Evolutionary conservation across 768 basidiomycete genomes (phyloP).

Genomic region (Termitomyces sp.): DNA sequence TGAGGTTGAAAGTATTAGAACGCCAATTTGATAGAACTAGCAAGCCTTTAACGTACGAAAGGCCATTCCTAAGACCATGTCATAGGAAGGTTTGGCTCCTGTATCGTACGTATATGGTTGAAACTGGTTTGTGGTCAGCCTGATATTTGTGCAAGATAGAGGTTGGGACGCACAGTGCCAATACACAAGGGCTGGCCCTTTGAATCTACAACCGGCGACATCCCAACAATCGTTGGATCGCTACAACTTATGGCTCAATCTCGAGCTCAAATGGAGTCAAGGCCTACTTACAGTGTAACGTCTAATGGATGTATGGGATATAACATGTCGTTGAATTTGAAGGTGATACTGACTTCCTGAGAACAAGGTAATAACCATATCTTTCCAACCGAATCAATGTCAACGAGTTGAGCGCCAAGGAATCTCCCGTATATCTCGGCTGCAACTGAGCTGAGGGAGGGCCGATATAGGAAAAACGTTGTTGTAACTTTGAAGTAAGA

Average conservation of each 20-base stretch:
- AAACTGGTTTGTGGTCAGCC: slow-evolving; percentile 38
- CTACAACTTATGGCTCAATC: slow-evolving; percentile 7
- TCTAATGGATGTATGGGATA: slow-evolving; percentile 69
- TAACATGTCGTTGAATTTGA: slow-evolving; percentile 50
- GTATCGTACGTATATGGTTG: slow-evolving; percentile 56
- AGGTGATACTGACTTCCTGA: slow-evolving; percentile 57
- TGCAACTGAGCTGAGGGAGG: slow-evolving; percentile 41
- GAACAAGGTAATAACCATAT: slow-evolving; percentile 63
- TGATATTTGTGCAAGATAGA: neutral
- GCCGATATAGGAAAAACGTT: slow-evolving; percentile 10
- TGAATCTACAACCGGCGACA: slow-evolving; percentile 24
- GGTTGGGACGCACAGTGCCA: slow-evolving; percentile 29
- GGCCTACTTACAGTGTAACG: slow-evolving; percentile 39
- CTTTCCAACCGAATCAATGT: slow-evolving; percentile 33
- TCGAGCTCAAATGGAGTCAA: neutral
- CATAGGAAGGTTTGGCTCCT: slow-evolving; percentile 38
- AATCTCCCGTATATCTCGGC: slow-evolving; percentile 57
- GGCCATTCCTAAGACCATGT: slow-evolving; percentile 69
- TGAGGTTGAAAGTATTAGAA: slow-evolving; percentile 16
- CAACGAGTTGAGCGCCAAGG: slow-evolving; percentile 43
- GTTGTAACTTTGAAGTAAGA: neutral
- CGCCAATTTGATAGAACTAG: slow-evolving; percentile 16
- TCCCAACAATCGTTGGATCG: slow-evolving; percentile 26
- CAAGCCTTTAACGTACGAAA: slow-evolving; percentile 64
- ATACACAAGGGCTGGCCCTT: slow-evolving; percentile 30